A percentile compares a stretch with the other conserved stretches of the same genome.
These are phyloP conservation scores for Phoma sp. DNA, from an alignment of 2,329 filamentous ascomycete species.

Conservation along the genomic window DNA sequence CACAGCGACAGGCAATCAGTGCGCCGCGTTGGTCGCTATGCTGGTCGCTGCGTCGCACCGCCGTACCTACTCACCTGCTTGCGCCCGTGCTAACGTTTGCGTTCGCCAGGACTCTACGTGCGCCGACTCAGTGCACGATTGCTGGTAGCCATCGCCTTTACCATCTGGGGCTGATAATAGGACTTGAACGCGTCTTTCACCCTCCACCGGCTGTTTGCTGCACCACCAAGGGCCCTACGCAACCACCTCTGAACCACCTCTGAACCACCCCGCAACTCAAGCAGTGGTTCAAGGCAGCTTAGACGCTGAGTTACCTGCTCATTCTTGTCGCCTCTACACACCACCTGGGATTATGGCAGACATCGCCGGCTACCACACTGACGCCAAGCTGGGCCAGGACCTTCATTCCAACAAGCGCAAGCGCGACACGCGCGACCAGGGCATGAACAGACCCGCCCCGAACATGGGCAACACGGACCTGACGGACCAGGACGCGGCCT, in stretches of 20 bases:
- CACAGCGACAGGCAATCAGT: conserved; percentile 42
- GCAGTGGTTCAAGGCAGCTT: not conserved
- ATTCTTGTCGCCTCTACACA: not conserved
- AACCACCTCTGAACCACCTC: conserved; percentile 21
- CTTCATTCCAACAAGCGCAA: conserved; percentile 53
- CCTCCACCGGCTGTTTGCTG: conserved; percentile 14
- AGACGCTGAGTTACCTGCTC: not conserved
- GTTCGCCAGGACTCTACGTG: conserved; percentile 34
- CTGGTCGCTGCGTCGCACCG: conserved; percentile 35
- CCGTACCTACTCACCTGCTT: conserved; percentile 31
- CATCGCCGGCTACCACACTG: conserved; percentile 47
- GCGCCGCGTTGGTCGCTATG: conserved; percentile 33
- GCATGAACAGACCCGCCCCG: conserved; percentile 47
- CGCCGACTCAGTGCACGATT: conserved; percentile 36
- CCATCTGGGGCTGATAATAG: conserved; percentile 35
- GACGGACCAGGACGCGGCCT: conserved; percentile 47
- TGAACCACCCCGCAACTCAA: not conserved
- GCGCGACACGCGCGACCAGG: conserved; percentile 54
- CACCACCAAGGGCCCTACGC: conserved; percentile 16
- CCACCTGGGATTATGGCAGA: conserved; percentile 41
- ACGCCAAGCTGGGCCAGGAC: conserved; percentile 44
- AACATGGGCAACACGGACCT: conserved; percentile 41
- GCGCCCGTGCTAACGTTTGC: conserved; percentile 48
- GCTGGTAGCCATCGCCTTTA: conserved; percentile 25
- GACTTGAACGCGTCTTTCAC: conserved; percentile 29